These are phyloP conservation scores for Bothriochloa decipiens DNA, from an alignment of 176 grass and related monocot species.

Conservation along the genomic window DNA sequence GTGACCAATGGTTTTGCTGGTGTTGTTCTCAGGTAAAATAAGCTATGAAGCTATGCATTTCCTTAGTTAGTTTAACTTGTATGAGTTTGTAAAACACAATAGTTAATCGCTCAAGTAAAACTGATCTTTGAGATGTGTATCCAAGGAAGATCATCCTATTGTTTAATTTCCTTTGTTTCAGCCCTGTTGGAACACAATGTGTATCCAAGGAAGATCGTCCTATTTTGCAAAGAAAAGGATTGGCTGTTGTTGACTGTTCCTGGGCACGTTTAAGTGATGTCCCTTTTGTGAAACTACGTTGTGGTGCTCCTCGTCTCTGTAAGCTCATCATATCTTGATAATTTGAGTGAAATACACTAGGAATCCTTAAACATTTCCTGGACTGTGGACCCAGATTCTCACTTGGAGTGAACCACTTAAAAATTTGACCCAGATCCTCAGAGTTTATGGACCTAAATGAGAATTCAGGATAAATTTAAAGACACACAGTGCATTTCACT, in stretches of 20 bases:
- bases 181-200: slow-evolving; percentile 91
- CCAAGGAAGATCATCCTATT: too few relatives aligned
- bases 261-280: slow-evolving; percentile 97
- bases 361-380: not conserved
- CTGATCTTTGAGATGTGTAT: slow-evolving; percentile 13
- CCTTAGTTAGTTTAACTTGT: not conserved
- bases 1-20: slow-evolving; percentile 90
- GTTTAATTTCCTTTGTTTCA: slow-evolving; percentile 46
- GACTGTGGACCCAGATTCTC: not conserved
- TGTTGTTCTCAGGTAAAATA: slow-evolving; percentile 80
- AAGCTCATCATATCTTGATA: slow-evolving; percentile 40
- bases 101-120: not conserved
- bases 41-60: not conserved
- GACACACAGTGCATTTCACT: not conserved
- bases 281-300: slow-evolving; percentile 92
- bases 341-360: not conserved
- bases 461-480: not conserved
- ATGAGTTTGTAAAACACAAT: not conserved
- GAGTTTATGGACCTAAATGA: not conserved
- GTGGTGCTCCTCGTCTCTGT: slow-evolving; percentile 93
- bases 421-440: not conserved
- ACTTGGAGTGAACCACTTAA: not conserved
- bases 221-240: slow-evolving; percentile 83
- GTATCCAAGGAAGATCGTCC: slow-evolving; percentile 84
- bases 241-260: slow-evolving; percentile 96